Conservation (phyloP, 257 asterid species). For the Solanum dulcamara region DNA sequence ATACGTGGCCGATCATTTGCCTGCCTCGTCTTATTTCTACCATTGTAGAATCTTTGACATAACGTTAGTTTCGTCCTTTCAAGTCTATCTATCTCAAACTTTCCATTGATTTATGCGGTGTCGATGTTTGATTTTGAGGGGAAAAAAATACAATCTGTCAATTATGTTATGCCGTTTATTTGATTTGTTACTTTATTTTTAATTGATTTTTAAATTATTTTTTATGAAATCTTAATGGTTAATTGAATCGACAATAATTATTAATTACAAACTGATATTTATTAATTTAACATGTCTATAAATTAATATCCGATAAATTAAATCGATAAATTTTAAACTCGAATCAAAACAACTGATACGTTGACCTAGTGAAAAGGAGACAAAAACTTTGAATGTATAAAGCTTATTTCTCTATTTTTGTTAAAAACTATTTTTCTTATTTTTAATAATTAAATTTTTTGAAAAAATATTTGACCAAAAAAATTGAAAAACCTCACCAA, state of each 20-base stretch:
- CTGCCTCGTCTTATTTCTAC: neutral
- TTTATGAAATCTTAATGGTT: no score
- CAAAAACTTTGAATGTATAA: neutral
- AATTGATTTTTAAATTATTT: no score
- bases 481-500: neutral
- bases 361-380: no score
- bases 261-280: accelerated
- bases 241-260: no score
- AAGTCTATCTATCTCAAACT: accelerated
- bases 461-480: neutral
- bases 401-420: neutral
- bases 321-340: no score
- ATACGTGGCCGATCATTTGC: neutral
- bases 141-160: no score
- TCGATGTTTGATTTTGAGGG: neutral
- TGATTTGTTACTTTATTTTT: no score
- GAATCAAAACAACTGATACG: no score
- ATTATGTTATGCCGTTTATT: no score
- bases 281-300: accelerated
- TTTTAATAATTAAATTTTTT: no score
- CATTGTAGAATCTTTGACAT: accelerated
- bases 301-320: accelerated
- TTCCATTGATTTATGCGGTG: no score
- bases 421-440: neutral
- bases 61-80: no score